phyloP scores from a whole-genome alignment of 306 rosid species.

The Aeschynomene evenia region DNA sequence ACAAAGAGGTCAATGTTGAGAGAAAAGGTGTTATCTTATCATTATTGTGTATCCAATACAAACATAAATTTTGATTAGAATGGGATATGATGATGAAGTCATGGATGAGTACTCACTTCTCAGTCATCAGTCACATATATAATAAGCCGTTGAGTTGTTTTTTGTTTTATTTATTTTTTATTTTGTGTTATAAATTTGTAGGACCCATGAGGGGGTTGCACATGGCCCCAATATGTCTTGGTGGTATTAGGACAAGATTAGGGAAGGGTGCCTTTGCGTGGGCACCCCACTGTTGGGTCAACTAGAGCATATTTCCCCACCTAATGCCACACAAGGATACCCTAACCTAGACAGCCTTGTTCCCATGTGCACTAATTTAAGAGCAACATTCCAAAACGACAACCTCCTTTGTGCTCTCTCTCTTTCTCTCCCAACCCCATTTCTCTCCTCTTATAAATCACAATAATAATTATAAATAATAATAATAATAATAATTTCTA shows the following conservation, averaged over 20 bases:
- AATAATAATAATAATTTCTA: too few relatives aligned
- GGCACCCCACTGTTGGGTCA: conserved; percentile 90
- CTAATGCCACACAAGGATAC: conserved; percentile 60
- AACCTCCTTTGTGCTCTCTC: conserved; percentile 64
- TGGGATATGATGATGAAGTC: too few relatives aligned
- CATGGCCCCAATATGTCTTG: conserved; percentile 74
- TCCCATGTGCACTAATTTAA: conserved; percentile 98
- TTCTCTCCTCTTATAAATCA: conserved; percentile 34
- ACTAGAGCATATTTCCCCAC: conserved; percentile 89
- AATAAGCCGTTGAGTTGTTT: conserved; percentile 43
- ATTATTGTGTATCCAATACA: conserved; percentile 35
- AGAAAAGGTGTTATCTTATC: neutral
- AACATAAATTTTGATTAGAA: conserved; percentile 32
- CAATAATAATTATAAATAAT: too few relatives aligned
- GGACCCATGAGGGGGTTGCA: conserved; percentile 69
- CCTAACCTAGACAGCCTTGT: conserved; percentile 82
- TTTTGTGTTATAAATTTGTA: conserved; percentile 50
- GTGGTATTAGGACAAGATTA: conserved; percentile 80
- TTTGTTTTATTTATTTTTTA: too few relatives aligned
- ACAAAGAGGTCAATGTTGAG: conserved; percentile 15
- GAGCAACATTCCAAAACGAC: conserved; percentile 93
- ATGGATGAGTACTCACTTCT: too few relatives aligned
- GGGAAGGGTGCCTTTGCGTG: conserved; percentile 57
- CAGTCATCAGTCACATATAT: conserved; percentile 2
- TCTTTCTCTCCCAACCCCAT: conserved; percentile 29